Percentiles rank a stretch among this genome's conserved stretches.
Conservation (phyloP, 2,329 filamentous ascomycete species). For the Aureobasidium sp. region DNA sequence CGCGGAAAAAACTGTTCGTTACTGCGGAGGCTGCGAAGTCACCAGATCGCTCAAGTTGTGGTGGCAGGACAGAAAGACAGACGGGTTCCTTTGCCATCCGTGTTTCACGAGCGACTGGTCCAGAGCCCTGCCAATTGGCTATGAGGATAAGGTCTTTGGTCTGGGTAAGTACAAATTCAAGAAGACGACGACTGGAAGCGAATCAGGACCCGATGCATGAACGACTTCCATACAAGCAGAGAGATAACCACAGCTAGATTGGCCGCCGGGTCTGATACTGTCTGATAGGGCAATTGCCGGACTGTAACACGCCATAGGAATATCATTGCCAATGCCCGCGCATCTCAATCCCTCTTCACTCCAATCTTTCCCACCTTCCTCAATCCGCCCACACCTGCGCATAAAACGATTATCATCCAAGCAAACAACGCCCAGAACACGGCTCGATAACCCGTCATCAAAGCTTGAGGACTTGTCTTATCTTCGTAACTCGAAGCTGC, state of each 20-base stretch:
- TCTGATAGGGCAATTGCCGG: too few species aligned
- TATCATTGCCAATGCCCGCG: background rate
- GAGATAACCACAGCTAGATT: too few species aligned
- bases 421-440: constrained; percentile 36
- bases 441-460: constrained; percentile 34
- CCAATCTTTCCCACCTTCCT: constrained; percentile 1
- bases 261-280: too few species aligned
- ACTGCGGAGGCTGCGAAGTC: too few species aligned
- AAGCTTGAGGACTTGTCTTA: constrained; percentile 25
- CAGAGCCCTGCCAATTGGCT: background rate
- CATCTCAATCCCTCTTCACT: background rate
- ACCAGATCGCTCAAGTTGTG: too few species aligned
- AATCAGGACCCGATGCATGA: background rate
- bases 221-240: background rate
- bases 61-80: background rate
- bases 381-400: background rate
- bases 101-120: background rate
- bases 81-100: background rate
- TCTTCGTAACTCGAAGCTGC: constrained; percentile 16
- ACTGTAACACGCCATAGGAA: too few species aligned
- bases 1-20: too few species aligned
- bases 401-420: constrained; percentile 18
- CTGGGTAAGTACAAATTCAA: too few species aligned
- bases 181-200: background rate
- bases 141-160: background rate